These are phyloP conservation scores for Geotrichum australiense DNA, from an alignment of 1,139 yeast species.

Conservation along the genomic window DNA sequence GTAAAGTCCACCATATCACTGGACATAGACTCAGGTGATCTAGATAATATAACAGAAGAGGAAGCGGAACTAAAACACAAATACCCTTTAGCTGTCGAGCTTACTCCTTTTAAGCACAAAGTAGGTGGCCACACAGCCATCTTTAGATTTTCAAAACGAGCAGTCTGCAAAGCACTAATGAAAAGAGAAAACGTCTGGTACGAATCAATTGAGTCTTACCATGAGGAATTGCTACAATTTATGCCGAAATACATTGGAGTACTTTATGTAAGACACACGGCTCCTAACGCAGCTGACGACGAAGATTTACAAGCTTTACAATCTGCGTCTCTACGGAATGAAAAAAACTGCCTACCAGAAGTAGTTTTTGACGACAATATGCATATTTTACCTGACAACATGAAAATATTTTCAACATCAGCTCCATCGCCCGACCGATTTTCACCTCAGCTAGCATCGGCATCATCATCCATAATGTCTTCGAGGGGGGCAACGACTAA, in stretches of 20 bases:
- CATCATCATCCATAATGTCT: constrained; percentile 14
- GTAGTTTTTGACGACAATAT: constrained; percentile 82
- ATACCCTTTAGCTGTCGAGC: constrained; percentile 55
- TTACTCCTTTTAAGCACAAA: constrained; percentile 80
- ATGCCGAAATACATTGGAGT: constrained; percentile 96
- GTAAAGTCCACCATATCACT: constrained; percentile 6
- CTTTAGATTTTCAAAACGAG: constrained; percentile 80
- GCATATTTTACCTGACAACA: constrained; percentile 77
- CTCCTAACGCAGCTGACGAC: constrained; percentile 24
- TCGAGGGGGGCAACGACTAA: constrained; percentile 57
- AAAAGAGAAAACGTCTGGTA: constrained; percentile 88
- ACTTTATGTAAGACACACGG: constrained; percentile 75
- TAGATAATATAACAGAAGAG: constrained; percentile 8
- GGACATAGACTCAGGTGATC: constrained; percentile 3
- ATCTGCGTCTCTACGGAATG: not conserved
- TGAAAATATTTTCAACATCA: constrained; percentile 56
- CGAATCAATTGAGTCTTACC: constrained; percentile 73
- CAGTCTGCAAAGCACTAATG: constrained; percentile 92
- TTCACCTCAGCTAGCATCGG: constrained; percentile 10
- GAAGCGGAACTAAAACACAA: constrained; percentile 9
- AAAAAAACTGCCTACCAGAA: constrained; percentile 48
- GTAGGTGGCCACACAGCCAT: constrained; percentile 99
- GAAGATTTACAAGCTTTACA: constrained; percentile 3
- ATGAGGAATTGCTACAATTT: constrained; percentile 67
- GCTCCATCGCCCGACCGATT: constrained; percentile 37